phyloP scores from a whole-genome alignment of 306 rosid genomes.

The Sesbania bispinosa region DNA sequence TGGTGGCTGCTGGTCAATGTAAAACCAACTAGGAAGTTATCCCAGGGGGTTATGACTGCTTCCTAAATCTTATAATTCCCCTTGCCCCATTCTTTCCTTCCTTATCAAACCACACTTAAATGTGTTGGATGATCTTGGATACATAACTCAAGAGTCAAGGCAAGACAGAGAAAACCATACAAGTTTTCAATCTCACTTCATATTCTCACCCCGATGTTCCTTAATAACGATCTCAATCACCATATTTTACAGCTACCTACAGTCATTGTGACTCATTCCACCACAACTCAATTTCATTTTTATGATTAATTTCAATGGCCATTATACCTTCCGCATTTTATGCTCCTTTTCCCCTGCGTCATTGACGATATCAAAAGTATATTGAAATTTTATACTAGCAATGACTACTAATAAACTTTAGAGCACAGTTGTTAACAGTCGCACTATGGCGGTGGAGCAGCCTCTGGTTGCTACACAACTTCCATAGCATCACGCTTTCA shows the following conservation, averaged over 20 bases:
- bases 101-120: background rate
- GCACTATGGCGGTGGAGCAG: too few relatives aligned
- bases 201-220: background rate
- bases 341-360: background rate
- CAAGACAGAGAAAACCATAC: background rate
- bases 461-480: too few relatives aligned
- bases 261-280: conserved; percentile 1
- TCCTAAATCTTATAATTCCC: background rate
- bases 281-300: background rate
- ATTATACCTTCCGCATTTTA: background rate
- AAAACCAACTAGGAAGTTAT: background rate
- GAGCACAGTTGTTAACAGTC: too few relatives aligned
- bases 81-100: background rate
- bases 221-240: background rate
- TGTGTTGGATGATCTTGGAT: background rate
- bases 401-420: background rate
- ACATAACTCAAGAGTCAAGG: background rate
- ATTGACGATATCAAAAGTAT: background rate
- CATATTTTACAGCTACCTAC: background rate
- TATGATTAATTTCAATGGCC: background rate
- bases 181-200: background rate
- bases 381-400: background rate
- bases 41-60: background rate
- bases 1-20: background rate
- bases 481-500: too few relatives aligned